Conservation (phyloP, 2,329 filamentous ascomycete species). For the Acrocalymma vagum region DNA sequence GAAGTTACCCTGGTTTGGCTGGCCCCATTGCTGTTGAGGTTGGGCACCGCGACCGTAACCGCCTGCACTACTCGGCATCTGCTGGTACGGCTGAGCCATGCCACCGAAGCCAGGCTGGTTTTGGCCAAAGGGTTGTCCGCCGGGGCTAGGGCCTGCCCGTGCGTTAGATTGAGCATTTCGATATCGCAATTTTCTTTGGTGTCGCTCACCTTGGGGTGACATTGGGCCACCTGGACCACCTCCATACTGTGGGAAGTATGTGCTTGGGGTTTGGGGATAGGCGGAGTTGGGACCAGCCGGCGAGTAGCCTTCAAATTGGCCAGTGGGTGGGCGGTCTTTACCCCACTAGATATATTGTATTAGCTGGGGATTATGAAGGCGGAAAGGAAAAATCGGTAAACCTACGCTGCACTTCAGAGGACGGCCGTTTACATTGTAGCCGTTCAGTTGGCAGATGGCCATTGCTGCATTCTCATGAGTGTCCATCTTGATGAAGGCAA, state of each 20-base stretch:
- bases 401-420: constrained; percentile 98
- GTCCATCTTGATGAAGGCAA: constrained; percentile 99
- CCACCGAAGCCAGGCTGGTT: constrained; percentile 68
- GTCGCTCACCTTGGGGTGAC: constrained; percentile 64
- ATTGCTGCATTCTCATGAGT: constrained; percentile 97
- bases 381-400: constrained; percentile 42
- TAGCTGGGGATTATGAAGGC: constrained; percentile 30
- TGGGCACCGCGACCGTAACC: constrained; percentile 82
- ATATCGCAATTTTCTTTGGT: constrained; percentile 44
- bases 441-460: constrained; percentile 97
- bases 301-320: constrained; percentile 83
- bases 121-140: constrained; percentile 69
- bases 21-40: constrained; percentile 62
- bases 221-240: constrained; percentile 67
- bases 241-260: constrained; percentile 94
- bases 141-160: constrained; percentile 62
- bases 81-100: constrained; percentile 60
- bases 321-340: constrained; percentile 93
- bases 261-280: constrained; percentile 79
- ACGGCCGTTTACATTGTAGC: constrained; percentile 96
- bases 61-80: constrained; percentile 72
- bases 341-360: constrained; percentile 77
- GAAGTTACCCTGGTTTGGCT: constrained; percentile 56
- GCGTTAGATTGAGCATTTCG: constrained; percentile 48
- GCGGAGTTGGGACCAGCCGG: constrained; percentile 77